Base-by-base conservation (phyloP, 108 stramenopile species). In the Skeletonema costatum region DNA sequence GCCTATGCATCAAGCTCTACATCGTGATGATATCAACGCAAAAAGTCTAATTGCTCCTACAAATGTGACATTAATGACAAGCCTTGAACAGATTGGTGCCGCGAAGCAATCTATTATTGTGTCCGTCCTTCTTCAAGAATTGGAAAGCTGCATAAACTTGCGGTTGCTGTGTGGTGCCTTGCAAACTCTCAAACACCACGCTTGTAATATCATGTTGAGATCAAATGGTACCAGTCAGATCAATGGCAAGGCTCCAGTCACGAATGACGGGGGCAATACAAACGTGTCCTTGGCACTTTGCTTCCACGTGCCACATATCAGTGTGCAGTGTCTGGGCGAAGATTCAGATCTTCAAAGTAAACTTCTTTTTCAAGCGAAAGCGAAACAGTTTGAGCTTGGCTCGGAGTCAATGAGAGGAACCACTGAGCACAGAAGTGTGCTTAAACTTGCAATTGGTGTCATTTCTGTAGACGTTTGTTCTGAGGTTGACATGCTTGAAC, bases 31-130 rank as follows among this genome's bases (percentile, higher is more conserved):
- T 35, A 25, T 9, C 31, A 76, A 82, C 10, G 48, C 81, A 2
- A 81, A 87, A 51, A 61, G 83, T 36, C 68, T 93, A 1, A 60
- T 89, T 65, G 74, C 68, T 17, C 86, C 87, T 6, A 80, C 76
- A 30, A 85, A 87, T 30, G 71, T 89, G 21, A 91, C 89, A n/a
- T 61, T 83, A 42, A 84, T 90, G 68, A 53, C 76, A 21, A 85
- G 80, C 56, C 81, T 93, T 72, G 90, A 93, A 77, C 87, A 88
- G 31, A 70, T 73, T 41, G 60, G 77, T 31, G 70, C 86, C n/a
- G 41, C 32, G 31, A 25, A 17, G 33, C 68, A 72, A 30, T 68
- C 31, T 21, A 76, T 90, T 14, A 75, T 87, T 60, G 10, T 87
- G 2, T 90, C 89, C 14, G 62, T 90, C 17, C 77, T 82, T 32